Percentiles rank a stretch among this genome's conserved stretches.
These are phyloP conservation scores for Rhipidocladum racemiflorum DNA, from an alignment of 176 grass and related monocot genomes.

Conservation along the genomic window DNA sequence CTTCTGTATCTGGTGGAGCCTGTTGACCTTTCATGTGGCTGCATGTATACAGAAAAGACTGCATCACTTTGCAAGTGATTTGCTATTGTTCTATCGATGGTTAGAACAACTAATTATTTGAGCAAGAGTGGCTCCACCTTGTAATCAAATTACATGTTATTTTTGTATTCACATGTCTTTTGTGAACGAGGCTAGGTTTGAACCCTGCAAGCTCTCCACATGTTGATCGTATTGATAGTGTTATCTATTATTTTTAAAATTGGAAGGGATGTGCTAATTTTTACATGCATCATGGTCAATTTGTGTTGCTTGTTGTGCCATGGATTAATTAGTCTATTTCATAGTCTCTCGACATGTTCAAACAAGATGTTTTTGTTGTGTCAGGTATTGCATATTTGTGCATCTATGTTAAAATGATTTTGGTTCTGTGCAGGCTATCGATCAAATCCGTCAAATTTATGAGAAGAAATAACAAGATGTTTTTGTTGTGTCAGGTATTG, in stretches of 20 bases:
- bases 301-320: neutral
- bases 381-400: neutral
- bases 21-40: neutral
- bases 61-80: neutral
- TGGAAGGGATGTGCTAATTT: neutral
- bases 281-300: neutral
- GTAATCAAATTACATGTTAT: neutral
- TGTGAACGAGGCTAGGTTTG: neutral
- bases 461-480: conserved; percentile 96
- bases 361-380: neutral
- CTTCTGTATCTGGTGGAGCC: neutral
- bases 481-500: too few relatives aligned
- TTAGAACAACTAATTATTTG: neutral
- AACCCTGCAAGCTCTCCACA: neutral
- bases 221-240: neutral
- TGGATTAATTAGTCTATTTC: neutral
- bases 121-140: neutral
- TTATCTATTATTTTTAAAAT: neutral
- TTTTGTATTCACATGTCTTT: neutral
- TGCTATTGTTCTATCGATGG: neutral
- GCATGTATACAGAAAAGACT: neutral
- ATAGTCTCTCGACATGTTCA: neutral
- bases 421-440: conserved; percentile 56
- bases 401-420: conserved; percentile 7
- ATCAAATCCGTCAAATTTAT: conserved; percentile 74